Evolutionary conservation across 2,329 filamentous ascomycete species (phyloP), one percentile per base, ranked within the genome.

Genomic region (Botrytis byssoidea): DNA sequence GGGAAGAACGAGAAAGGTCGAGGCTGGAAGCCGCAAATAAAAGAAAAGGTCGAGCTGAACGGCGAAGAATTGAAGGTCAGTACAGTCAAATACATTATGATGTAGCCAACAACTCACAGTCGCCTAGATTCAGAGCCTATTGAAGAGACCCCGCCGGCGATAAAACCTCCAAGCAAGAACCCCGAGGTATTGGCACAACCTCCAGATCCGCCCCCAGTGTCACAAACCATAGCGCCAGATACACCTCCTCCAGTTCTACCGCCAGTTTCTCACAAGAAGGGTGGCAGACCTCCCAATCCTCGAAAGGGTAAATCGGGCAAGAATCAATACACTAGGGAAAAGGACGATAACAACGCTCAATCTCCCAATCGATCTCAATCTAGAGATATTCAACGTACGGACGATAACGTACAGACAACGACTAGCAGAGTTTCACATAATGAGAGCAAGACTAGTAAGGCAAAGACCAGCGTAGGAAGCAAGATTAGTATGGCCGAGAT

Each of bases 401-500:
- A 88, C 81, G 84, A 88, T 76, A 84, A 88, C 81, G 83, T 86
- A 81, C 84, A 87, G 73, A 84, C 86, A 51, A 82, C 68, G 81
- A 80, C 75, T 74, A 79, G 70, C 77, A 82, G 76, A 79, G 79
- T 70, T 81, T 74, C 82, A 81, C 79, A 83, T 66, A 81, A 77
- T 77, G 82, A 81, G 68, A 74, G 74, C 64, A 82, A 82, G 68
- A 59, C 76, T 22, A 76, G 74, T 37, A 79, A 78, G 76, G 76
- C 77, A 37, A 82, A 82, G 77, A 77, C 78, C 51, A 83, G 82
- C 75, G 84, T 82, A 55, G 80, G 82, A 69, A 83, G 84, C 77
- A 94, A 93, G 81, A 89, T 94, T 73, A 95, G 91, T 42, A 93
- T 97, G 90, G 91, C 91, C 74, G 94, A 97, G 80, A 94, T 97